phyloP scores from a whole-genome alignment of 2,329 filamentous ascomycete genomes.

The Emmonsia crescens region DNA sequence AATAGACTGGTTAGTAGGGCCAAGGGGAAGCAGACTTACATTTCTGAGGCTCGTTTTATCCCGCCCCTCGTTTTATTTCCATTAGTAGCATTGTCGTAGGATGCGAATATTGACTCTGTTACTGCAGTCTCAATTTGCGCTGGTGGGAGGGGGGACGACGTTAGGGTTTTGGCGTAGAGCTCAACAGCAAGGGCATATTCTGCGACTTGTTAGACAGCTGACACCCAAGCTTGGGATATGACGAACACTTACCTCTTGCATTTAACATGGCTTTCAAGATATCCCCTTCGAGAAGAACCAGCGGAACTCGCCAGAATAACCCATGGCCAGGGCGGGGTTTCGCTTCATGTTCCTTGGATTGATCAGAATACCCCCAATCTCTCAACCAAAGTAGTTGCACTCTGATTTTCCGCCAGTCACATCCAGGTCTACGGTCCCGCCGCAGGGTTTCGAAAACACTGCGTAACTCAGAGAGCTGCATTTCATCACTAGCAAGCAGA shows the following conservation, averaged over 20 bases:
- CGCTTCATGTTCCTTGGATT: slow-evolving; percentile 12
- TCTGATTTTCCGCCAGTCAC: slow-evolving; percentile 40
- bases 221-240: background rate
- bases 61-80: slow-evolving; percentile 52
- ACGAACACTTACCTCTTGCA: slow-evolving; percentile 28
- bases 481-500: slow-evolving; percentile 41
- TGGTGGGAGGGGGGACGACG: slow-evolving; percentile 28
- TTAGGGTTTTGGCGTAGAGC: slow-evolving; percentile 24
- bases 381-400: slow-evolving; percentile 49
- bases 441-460: slow-evolving; percentile 41
- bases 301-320: slow-evolving; percentile 40
- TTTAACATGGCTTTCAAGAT: slow-evolving; percentile 46
- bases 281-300: slow-evolving; percentile 44
- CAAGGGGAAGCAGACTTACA: slow-evolving; percentile 28
- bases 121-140: slow-evolving; percentile 43
- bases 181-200: slow-evolving; percentile 34
- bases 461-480: slow-evolving; percentile 43
- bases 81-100: slow-evolving; percentile 56
- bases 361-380: slow-evolving; percentile 40
- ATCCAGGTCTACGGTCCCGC: slow-evolving; percentile 34
- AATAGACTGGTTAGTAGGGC: background rate
- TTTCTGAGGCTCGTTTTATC: slow-evolving; percentile 50
- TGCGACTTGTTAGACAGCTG: slow-evolving; percentile 13
- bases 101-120: slow-evolving; percentile 41
- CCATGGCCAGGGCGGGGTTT: slow-evolving; percentile 29